Conservation (phyloP, 495 filamentous ascomycete species). For the Penicillium ucsense region DNA sequence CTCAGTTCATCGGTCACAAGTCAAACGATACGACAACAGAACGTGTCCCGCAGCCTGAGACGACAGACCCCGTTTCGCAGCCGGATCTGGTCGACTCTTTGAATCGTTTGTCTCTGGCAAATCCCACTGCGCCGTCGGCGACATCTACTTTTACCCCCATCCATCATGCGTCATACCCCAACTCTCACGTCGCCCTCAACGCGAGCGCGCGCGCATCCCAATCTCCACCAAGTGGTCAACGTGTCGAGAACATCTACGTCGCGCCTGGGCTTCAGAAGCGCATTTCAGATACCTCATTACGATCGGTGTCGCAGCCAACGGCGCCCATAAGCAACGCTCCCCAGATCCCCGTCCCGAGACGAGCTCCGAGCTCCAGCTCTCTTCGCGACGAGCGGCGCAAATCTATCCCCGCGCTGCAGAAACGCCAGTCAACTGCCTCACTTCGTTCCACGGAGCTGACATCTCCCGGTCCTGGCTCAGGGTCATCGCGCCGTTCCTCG, state of each 20-base stretch:
- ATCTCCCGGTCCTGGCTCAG: constrained; percentile 20
- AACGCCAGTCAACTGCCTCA: constrained; percentile 36
- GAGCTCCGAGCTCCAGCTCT: constrained; percentile 43
- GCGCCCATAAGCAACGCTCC: constrained; percentile 1
- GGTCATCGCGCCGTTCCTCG: constrained; percentile 37
- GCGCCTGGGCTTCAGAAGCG: constrained; percentile 36
- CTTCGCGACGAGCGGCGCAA: constrained; percentile 38
- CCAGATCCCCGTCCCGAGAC: constrained; percentile 27
- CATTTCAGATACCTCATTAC: constrained; percentile 35
- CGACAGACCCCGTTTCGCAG: constrained; percentile 2
- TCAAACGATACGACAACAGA: constrained; percentile 3
- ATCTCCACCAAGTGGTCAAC: constrained; percentile 22
- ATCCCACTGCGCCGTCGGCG: constrained; percentile 28
- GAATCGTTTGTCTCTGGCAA: constrained; percentile 37
- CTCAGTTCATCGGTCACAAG: constrained; percentile 16
- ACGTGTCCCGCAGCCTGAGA: too few species aligned
- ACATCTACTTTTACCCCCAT: constrained; percentile 33
- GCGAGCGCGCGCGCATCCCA: constrained; percentile 20
- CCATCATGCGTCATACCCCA: constrained; percentile 22
- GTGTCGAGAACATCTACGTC: constrained; percentile 34
- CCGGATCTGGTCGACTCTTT: constrained; percentile 29
- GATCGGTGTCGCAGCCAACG: constrained; percentile 19
- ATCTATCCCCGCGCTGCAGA: constrained; percentile 34
- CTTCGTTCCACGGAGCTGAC: constrained; percentile 20
- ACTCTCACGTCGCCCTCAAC: constrained; percentile 4